Evolutionary conservation across 306 rosid genomes (phyloP).

Genomic region (Cicer cuneatum): DNA sequence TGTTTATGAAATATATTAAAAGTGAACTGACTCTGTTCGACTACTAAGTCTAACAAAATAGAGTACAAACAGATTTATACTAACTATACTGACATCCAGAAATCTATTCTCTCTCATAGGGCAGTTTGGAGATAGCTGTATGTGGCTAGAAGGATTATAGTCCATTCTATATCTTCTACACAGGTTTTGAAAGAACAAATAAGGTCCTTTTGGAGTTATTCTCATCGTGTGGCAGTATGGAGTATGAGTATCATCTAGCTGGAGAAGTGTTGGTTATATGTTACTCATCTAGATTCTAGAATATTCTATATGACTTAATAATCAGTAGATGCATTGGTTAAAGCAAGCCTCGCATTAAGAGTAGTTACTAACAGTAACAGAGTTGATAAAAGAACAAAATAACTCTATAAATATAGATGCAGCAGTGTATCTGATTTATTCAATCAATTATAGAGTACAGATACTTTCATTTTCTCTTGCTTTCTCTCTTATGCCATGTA

Average conservation of each 20-base stretch:
- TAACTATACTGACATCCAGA: not conserved
- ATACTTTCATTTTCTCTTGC: not conserved
- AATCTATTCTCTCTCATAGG: too few species aligned
- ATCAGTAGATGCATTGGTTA: not conserved
- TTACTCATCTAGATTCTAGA: not conserved
- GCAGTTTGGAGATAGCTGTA: conserved; percentile 1
- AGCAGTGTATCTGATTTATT: not conserved
- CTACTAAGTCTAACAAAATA: not conserved
- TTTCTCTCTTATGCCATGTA: not conserved
- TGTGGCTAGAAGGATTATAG: not conserved
- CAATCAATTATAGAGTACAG: not conserved
- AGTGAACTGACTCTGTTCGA: not conserved
- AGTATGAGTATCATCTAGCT: not conserved
- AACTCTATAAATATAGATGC: not conserved
- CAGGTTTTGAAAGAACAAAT: conserved; percentile 11
- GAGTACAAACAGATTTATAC: not conserved
- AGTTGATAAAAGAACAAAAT: not conserved
- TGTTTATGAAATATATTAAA: not conserved
- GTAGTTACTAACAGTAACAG: too few species aligned
- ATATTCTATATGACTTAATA: not conserved
- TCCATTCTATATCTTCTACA: not conserved
- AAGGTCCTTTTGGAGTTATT: not conserved
- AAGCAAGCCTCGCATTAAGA: not conserved
- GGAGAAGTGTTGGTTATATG: not conserved
- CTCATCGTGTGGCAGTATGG: not conserved